These are phyloP conservation scores for Colletotrichum orchidophilum DNA, from an alignment of 2,329 filamentous ascomycete genomes.

Conservation along the genomic window DNA sequence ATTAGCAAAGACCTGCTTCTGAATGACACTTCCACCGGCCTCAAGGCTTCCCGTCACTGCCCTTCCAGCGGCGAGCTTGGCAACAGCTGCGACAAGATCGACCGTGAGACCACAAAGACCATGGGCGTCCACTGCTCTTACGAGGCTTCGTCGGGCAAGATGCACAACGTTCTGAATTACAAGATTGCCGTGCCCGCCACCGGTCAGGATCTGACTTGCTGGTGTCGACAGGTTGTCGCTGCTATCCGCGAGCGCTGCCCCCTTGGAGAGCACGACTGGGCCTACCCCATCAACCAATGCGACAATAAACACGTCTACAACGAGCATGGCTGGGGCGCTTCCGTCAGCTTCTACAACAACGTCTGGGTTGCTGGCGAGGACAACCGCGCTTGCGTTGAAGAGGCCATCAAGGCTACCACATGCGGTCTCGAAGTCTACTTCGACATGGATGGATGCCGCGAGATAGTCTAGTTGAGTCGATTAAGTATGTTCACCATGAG, in stretches of 20 bases:
- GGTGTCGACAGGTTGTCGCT: background rate
- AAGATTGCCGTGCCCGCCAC: constrained; percentile 7
- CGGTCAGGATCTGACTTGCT: constrained; percentile 3
- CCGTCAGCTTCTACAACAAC: background rate
- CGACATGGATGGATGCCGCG: background rate
- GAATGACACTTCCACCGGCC: background rate
- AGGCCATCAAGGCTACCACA: constrained; percentile 2
- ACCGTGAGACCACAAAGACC: background rate
- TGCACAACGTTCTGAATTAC: background rate
- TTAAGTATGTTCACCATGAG: too few species aligned
- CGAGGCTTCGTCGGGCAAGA: background rate
- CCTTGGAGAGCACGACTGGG: background rate
- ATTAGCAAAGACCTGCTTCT: background rate
- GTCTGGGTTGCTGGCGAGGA: background rate
- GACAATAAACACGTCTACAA: background rate
- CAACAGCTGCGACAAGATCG: background rate
- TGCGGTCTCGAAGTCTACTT: constrained; percentile 1
- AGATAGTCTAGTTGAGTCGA: background rate
- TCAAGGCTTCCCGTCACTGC: background rate
- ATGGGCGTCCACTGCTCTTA: constrained; percentile 1
- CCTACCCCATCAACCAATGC: background rate
- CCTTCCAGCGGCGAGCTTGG: too few species aligned
- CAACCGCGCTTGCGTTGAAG: background rate
- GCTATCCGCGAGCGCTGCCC: background rate
- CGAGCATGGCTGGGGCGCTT: background rate